Evolutionary conservation across 331 rosid genomes (phyloP).

Genomic region (Quercus tomentella): DNA sequence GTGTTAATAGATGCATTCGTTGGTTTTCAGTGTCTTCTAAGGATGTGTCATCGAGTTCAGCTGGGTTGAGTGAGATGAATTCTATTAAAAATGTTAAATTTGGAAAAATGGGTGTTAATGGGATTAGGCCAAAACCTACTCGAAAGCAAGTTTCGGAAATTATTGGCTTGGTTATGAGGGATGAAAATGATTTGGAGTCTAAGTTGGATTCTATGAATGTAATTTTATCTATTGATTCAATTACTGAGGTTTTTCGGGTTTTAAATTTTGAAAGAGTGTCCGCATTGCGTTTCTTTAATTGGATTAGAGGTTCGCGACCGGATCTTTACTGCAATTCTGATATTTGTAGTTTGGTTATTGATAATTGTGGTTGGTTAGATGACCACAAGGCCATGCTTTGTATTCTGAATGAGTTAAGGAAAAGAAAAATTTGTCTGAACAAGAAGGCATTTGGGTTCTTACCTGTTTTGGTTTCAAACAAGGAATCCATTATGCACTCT

Average conservation of each 20-base stretch:
- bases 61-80: background rate
- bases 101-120: slow-evolving; percentile 3
- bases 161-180: slow-evolving; percentile 32
- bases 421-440: slow-evolving; percentile 17
- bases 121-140: slow-evolving; percentile 15
- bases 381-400: slow-evolving; percentile 50
- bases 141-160: slow-evolving; percentile 37
- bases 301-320: slow-evolving; percentile 38
- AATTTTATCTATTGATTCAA: slow-evolving; percentile 24
- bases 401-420: slow-evolving; percentile 35
- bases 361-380: slow-evolving; percentile 60
- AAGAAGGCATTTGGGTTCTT: slow-evolving; percentile 57
- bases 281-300: slow-evolving; percentile 51
- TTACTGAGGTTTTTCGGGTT: slow-evolving; percentile 30
- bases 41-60: background rate
- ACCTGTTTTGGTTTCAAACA: slow-evolving; percentile 24
- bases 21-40: slow-evolving; percentile 17
- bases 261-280: slow-evolving; percentile 39
- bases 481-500: slow-evolving; percentile 26
- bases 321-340: slow-evolving; percentile 30
- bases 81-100: background rate
- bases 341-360: slow-evolving; percentile 45
- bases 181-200: slow-evolving; percentile 39
- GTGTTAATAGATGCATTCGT: slow-evolving; percentile 6
- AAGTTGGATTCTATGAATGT: slow-evolving; percentile 43